Base-by-base conservation (phyloP, 2,329 filamentous ascomycete species). In the Trichoderma atroviride region DNA sequence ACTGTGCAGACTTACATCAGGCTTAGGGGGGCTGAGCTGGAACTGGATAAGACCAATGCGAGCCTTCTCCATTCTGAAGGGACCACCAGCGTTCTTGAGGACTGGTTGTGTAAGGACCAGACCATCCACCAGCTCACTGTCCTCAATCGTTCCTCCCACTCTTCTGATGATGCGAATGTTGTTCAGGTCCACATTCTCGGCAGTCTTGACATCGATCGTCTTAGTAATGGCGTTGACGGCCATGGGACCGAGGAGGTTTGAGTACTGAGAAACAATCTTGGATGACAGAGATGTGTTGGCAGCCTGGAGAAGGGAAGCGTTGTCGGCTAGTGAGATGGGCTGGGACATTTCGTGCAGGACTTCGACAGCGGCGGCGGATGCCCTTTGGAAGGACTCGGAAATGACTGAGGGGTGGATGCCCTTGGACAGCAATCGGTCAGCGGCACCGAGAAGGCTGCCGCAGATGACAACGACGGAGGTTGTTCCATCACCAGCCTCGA, bases 81-180 rank as follows among this genome's bases (percentile, higher is more conserved):
- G 95, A 6, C 96, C 96, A 76, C 94, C 92, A 35, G 93, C 94
- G 78, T 91, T 94, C 88, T 99, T 99, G 78, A 98, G 88, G 53
- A 97, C 94, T 37, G 91, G 90, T 81, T 99, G 96, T 77, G 93
- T 94, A 75, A 99, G 86, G 68, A 98, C 94, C 70, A 99, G 83
- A 35, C 96, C 96, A 76, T 99, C 96, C 47, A 98, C 89, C 85
- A 99, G 91, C 83, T 99, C 96, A 78, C 93, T 97, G 79, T 99
- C 96, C 79, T 99, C 96, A 79, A 99, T 98, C 52, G 96, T 98
- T 71, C 96, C 96, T 76, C 96, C 96, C 69, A 96, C 91, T 84
- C 97, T 98, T 88, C 98, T 98, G 77, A 99, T 87, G 75, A 98
- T 96, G 74, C 96, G 89, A 72, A 99, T 97, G 81, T 98, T 97